Conservation (phyloP, 257 asterid genomes). For the Gentiana dahurica region DNA sequence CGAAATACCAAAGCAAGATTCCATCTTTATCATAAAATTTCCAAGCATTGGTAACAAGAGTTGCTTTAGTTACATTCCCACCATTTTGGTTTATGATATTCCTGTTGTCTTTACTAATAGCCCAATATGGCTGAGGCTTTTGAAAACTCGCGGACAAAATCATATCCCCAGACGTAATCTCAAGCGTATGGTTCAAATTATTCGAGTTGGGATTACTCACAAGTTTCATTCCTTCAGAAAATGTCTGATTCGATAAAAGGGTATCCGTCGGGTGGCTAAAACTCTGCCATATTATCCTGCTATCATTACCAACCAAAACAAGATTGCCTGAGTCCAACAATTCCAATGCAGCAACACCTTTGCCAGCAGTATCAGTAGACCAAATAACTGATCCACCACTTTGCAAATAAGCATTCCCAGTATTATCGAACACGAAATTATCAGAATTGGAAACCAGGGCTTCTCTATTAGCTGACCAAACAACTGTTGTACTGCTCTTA, state of each 20-base stretch:
- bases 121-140: conserved; percentile 75
- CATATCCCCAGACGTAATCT: conserved; percentile 68
- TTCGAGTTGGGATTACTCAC: conserved; percentile 39
- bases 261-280: conserved; percentile 68
- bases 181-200: conserved; percentile 59
- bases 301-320: conserved; percentile 44
- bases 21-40: conserved; percentile 37
- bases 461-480: conserved; percentile 83
- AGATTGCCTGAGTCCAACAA: conserved; percentile 71
- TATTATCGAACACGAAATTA: conserved; percentile 38
- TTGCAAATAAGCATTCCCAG: conserved; percentile 57
- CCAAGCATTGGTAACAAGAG: conserved; percentile 62
- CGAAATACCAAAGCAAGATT: conserved; percentile 60
- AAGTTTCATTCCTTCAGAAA: conserved; percentile 60
- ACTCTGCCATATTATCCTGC: conserved; percentile 61
- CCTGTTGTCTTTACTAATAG: conserved; percentile 49
- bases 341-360: conserved; percentile 60
- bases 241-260: conserved; percentile 57
- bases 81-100: conserved; percentile 49
- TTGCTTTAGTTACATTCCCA: conserved; percentile 34
- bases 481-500: conserved; percentile 48
- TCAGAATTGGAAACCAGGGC: conserved; percentile 50
- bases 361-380: conserved; percentile 47
- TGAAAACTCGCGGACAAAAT: conserved; percentile 47
- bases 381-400: conserved; percentile 47